Percentiles rank a stretch among this genome's conserved stretches.
Evolutionary conservation across 1,284 basidiomycete species (phyloP).

Genomic region (Apiotrichum veenhuisii): DNA sequence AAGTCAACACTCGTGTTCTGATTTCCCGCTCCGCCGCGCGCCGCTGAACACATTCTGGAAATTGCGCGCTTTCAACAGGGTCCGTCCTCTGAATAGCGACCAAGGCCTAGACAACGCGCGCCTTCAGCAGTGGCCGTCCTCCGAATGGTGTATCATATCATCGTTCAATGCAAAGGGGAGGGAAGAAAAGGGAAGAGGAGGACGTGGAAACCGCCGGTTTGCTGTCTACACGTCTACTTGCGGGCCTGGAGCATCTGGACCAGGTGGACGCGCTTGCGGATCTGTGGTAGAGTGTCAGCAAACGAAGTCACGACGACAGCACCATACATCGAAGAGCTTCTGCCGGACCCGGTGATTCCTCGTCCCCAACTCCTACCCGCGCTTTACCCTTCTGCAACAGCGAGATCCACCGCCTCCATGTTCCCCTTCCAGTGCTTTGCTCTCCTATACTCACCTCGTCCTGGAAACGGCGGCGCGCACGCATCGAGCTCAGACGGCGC

Average conservation of each 20-base stretch:
- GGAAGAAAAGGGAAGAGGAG: background rate
- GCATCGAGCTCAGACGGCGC: constrained; percentile 31
- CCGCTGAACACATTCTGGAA: no score
- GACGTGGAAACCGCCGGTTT: background rate
- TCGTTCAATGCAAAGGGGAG: constrained; percentile 2
- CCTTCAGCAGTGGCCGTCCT: background rate
- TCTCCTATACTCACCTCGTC: constrained; percentile 34
- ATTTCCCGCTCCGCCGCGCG: no score
- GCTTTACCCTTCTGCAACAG: no score
- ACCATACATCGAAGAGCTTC: no score
- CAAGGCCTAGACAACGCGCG: no score
- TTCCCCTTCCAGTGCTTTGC: background rate
- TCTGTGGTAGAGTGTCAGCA: background rate
- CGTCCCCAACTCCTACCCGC: no score
- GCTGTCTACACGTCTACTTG: constrained; percentile 16
- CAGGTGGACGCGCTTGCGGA: constrained; percentile 17
- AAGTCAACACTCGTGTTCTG: no score
- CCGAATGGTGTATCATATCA: background rate
- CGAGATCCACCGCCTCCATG: no score
- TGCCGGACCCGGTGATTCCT: no score
- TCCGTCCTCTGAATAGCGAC: no score
- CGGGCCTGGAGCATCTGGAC: constrained; percentile 15
- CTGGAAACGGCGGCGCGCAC: constrained; percentile 42
- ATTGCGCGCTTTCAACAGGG: no score
- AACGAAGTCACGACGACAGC: background rate